Evolutionary conservation across 169 alveolate species (phyloP).

Genomic region (Cyclospora cayetanensis): DNA sequence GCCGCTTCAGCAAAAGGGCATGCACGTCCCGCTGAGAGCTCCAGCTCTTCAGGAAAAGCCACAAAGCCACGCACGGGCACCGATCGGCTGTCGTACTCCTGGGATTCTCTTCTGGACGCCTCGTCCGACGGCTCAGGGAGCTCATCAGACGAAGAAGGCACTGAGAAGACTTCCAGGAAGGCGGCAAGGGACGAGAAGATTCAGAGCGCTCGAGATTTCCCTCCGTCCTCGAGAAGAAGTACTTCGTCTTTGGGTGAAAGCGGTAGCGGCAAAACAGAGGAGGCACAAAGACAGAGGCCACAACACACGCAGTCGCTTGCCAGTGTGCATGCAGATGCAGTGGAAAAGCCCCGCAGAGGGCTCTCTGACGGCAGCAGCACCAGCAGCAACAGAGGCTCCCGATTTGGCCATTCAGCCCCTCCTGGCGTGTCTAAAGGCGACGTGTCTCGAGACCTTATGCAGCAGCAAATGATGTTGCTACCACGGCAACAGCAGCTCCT

Average conservation of each 20-base stretch:
- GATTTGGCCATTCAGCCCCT: slow-evolving; percentile 18
- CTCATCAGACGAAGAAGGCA: background rate
- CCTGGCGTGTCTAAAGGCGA: background rate
- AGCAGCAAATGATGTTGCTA: slow-evolving; percentile 33
- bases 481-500: background rate
- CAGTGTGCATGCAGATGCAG: background rate
- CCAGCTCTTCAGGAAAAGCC: background rate
- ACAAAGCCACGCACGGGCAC: background rate
- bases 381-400: slow-evolving; percentile 14
- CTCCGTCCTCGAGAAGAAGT: background rate
- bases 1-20: background rate
- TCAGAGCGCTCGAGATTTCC: background rate
- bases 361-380: background rate
- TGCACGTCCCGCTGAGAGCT: background rate
- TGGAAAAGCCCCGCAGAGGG: background rate
- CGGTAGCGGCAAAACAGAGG: background rate
- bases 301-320: background rate
- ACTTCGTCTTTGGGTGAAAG: background rate
- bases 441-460: background rate
- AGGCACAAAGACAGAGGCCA: background rate
- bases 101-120: background rate
- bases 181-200: background rate
- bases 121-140: slow-evolving; percentile 17
- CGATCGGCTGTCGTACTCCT: background rate
- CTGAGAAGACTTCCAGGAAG: background rate